These are phyloP conservation scores for Chaetomium sp. DNA, from an alignment of 2,329 filamentous ascomycete species.

Conservation along the genomic window DNA sequence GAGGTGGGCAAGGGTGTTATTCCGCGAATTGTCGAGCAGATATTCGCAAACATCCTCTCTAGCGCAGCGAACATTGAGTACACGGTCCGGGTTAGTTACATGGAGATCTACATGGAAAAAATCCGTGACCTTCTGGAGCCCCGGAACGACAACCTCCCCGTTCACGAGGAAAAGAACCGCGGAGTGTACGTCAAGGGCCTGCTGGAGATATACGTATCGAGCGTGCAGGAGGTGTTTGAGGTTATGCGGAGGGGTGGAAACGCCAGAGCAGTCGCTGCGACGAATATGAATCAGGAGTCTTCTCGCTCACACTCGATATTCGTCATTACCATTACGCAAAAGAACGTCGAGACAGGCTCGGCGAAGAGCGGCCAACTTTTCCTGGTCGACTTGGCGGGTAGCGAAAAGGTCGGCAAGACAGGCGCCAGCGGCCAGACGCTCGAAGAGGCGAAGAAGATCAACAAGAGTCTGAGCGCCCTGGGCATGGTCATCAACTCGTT, in stretches of 20 bases:
- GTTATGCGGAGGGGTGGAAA: constrained; percentile 92
- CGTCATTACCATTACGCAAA: constrained; percentile 94
- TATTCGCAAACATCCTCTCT: constrained; percentile 91
- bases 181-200: constrained; percentile 97
- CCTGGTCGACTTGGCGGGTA: constrained; percentile 96
- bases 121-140: constrained; percentile 92
- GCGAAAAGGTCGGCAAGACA: constrained; percentile 98
- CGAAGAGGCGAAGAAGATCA: constrained; percentile 99
- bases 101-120: constrained; percentile 99
- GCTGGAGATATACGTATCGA: constrained; percentile 92
- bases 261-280: constrained; percentile 88
- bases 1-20: constrained; percentile 88
- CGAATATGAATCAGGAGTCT: constrained; percentile 99
- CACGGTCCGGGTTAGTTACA: constrained; percentile 97
- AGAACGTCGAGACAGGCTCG: constrained; percentile 94
- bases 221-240: constrained; percentile 93
- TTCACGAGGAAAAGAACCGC: constrained; percentile 96
- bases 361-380: constrained; percentile 96
- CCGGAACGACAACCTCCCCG: constrained; percentile 91
- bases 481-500: constrained; percentile 99
- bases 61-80: constrained; percentile 95
- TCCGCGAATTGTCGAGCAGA: constrained; percentile 94
- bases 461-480: constrained; percentile 96
- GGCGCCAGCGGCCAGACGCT: constrained; percentile 95
- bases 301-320: constrained; percentile 98